Evolutionary conservation across 192 early-diverging fungal species (phyloP), one percentile per base, ranked within the genome.

Genomic region (Podila epigama): DNA sequence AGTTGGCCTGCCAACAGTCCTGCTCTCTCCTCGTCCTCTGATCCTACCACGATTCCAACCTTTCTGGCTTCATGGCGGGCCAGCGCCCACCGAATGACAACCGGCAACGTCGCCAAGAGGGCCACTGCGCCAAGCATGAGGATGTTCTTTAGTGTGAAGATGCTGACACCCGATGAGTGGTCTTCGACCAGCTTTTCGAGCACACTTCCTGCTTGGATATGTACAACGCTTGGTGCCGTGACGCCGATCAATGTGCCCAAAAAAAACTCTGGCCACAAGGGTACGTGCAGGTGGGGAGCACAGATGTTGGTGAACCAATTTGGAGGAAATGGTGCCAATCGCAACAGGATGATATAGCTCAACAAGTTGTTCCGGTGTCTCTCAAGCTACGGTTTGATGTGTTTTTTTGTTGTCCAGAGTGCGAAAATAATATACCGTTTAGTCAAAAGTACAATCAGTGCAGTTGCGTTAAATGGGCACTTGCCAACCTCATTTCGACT

Each of bases 261-360:
- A 27, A 87, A 85, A 40, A 87, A 89, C 18, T 75, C 70, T 3
- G 73, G 73, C 59, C 75, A 65, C 11, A 86, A 51, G 0, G 86
- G 82, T 22, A 89, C 84, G 48, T 73, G 68, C 37, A 89, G 60
- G 33, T 89, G 88, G n/a, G 88, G 84, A 1, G 86, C 81, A 5
- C 84, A 84, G 20, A 89, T 69, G 53, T 89, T 89, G 58, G 79
- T 83, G 27, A 80, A 78, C 88, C 88, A 89, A 39, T 89, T 87
- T 27, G 88, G 88, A 16, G 86, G 86, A 39, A 89, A 81, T 5
- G 88, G 88, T 8, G 80, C 66, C 6, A 89, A 60, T 28, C 88
- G 79, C 13, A 89, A 65, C 1, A 89, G 69, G 51, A 89, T 79
- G 58, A 89, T 86, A 52, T 89, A 89, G 32, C 85, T 87, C 42